These are phyloP conservation scores for Apiospora kogelbergensis DNA, from an alignment of 2,329 filamentous ascomycete species.

Conservation along the genomic window DNA sequence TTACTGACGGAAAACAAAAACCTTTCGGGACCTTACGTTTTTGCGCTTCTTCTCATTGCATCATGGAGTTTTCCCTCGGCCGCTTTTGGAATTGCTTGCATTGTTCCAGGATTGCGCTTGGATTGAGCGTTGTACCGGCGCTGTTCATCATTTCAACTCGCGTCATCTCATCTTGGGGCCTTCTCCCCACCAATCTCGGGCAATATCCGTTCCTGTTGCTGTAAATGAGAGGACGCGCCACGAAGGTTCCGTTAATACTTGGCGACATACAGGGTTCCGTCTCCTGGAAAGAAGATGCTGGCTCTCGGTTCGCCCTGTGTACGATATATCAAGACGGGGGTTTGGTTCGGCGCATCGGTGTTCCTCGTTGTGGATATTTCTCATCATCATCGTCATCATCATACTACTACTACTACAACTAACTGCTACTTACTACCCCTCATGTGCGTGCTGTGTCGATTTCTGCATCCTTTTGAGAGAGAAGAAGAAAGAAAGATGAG, in stretches of 20 bases:
- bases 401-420: not conserved
- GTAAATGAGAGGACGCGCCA: constrained; percentile 1
- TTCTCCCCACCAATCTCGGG: not conserved
- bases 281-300: not conserved
- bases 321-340: constrained; percentile 12
- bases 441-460: not conserved
- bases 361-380: not conserved
- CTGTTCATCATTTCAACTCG: not conserved
- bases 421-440: not conserved
- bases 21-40: not conserved
- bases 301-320: not conserved
- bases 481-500: not conserved
- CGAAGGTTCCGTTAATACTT: constrained; percentile 7
- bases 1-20: not conserved
- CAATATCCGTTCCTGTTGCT: not conserved
- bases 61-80: not conserved
- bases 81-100: not conserved
- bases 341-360: constrained; percentile 8
- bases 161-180: not conserved
- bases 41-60: constrained; percentile 4
- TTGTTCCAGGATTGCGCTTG: not conserved
- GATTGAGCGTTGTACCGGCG: constrained; percentile 4
- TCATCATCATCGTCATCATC: not conserved
- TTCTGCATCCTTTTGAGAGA: not conserved
- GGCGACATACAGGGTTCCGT: not conserved